Evolutionary conservation across 2,329 filamentous ascomycete species (phyloP).

Genomic region (Aspergillus ibericus): DNA sequence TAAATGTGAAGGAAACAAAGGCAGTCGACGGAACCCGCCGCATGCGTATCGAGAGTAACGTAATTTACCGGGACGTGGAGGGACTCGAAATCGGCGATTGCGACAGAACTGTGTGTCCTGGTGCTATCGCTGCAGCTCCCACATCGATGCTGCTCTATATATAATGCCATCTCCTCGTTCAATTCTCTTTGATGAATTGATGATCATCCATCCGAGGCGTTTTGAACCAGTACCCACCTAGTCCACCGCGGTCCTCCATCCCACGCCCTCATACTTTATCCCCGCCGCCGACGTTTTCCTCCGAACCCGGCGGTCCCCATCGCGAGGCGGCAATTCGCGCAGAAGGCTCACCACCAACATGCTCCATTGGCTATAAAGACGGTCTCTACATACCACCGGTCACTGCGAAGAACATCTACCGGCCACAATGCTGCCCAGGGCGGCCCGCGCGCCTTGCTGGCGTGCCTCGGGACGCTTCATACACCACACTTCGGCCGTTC

Average conservation of each 20-base stretch:
- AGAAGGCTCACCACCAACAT: constrained; percentile 20
- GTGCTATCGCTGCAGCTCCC: constrained; percentile 4
- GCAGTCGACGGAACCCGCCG: neutral
- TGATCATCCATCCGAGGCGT: neutral
- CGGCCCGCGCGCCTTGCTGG: constrained; percentile 36
- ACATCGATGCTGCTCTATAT: constrained; percentile 1
- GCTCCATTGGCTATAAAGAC: constrained; percentile 21
- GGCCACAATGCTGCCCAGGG: constrained; percentile 40
- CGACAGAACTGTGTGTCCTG: constrained; percentile 21
- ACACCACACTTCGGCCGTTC: constrained; percentile 25
- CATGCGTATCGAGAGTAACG: constrained; percentile 1
- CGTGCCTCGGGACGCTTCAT: constrained; percentile 30
- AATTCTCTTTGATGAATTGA: neutral
- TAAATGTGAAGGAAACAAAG: neutral
- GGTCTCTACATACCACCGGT: neutral
- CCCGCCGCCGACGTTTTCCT: constrained; percentile 25
- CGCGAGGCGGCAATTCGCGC: constrained; percentile 22
- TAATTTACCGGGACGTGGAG: constrained; percentile 3
- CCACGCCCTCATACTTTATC: constrained; percentile 9
- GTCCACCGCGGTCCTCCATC: neutral
- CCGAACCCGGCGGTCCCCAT: constrained; percentile 37
- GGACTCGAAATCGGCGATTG: constrained; percentile 21
- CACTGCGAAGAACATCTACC: constrained; percentile 10
- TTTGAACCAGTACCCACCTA: neutral
- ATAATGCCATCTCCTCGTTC: neutral